Evolutionary conservation across 345 rosid species (phyloP).

Genomic region (Gossypium stocksii): DNA sequence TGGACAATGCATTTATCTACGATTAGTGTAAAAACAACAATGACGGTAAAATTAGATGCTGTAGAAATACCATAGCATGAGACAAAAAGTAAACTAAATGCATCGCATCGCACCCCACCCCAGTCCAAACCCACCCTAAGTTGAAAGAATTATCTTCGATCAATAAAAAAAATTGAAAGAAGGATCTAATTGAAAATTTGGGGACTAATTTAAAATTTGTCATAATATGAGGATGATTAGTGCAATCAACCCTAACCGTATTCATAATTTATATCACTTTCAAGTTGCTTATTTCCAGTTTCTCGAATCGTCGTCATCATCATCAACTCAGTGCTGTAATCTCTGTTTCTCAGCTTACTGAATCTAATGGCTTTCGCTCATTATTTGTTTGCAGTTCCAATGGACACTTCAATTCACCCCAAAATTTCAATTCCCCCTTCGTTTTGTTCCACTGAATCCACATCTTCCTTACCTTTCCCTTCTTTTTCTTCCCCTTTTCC

Average conservation of each 20-base stretch:
- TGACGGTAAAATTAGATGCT: fast-evolving
- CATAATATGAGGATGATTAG: no score
- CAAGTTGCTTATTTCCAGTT: background rate
- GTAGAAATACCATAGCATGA: fast-evolving
- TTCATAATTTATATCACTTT: background rate
- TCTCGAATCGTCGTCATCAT: constrained; percentile 20
- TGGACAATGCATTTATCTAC: no score
- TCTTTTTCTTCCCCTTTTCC: constrained; percentile 22
- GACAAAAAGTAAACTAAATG: no score
- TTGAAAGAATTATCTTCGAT: no score
- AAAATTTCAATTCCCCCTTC: constrained; percentile 21
- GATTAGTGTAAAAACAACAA: no score
- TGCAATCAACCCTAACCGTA: no score
- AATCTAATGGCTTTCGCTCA: constrained; percentile 54
- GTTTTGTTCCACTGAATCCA: constrained; percentile 11
- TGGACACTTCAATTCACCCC: constrained; percentile 24
- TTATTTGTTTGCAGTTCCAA: constrained; percentile 45
- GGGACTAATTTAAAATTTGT: no score
- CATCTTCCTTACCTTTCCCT: constrained; percentile 21
- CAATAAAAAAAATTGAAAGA: no score
- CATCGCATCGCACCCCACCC: no score
- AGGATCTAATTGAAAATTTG: no score
- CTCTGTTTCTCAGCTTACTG: background rate
- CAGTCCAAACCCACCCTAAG: no score
- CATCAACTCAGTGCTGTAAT: background rate